phyloP scores from a whole-genome alignment of 2,329 filamentous ascomycete genomes.

The Neurospora crassa region DNA sequence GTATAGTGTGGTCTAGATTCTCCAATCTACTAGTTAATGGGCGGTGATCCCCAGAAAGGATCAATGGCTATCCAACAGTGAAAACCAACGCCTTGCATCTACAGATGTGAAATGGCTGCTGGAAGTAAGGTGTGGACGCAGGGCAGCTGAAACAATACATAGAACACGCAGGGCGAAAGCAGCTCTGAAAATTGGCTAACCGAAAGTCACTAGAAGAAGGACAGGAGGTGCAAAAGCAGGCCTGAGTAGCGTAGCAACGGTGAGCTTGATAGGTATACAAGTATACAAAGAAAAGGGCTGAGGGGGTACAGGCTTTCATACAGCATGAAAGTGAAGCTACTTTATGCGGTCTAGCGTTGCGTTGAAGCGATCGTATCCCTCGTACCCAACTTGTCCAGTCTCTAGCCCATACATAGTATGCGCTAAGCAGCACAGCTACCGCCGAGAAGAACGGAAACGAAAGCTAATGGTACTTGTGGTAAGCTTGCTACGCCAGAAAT shows the following conservation, averaged over 20 bases:
- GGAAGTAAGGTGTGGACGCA: not conserved
- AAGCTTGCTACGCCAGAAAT: not conserved
- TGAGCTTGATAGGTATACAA: not conserved
- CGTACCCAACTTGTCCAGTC: not conserved
- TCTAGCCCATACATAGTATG: not conserved
- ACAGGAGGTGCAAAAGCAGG: not conserved
- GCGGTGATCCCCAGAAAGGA: not conserved
- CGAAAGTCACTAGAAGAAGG: not conserved
- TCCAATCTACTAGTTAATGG: not conserved
- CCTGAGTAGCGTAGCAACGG: not conserved
- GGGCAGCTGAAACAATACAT: not conserved
- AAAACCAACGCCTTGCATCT: not conserved
- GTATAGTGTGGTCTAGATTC: not conserved
- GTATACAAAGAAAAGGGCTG: not conserved
- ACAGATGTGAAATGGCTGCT: not conserved
- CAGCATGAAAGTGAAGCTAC: not conserved
- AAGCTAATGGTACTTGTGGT: not conserved
- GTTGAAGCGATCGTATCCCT: not conserved
- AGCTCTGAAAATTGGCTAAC: not conserved
- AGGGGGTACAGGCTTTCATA: not conserved
- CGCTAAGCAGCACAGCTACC: not conserved
- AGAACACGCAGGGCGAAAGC: not conserved
- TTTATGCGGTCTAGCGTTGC: not conserved
- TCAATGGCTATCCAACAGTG: not conserved
- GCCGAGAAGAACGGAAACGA: not conserved